Conservation (phyloP, 176 grass and related monocot genomes). For the Avena atlantica region DNA sequence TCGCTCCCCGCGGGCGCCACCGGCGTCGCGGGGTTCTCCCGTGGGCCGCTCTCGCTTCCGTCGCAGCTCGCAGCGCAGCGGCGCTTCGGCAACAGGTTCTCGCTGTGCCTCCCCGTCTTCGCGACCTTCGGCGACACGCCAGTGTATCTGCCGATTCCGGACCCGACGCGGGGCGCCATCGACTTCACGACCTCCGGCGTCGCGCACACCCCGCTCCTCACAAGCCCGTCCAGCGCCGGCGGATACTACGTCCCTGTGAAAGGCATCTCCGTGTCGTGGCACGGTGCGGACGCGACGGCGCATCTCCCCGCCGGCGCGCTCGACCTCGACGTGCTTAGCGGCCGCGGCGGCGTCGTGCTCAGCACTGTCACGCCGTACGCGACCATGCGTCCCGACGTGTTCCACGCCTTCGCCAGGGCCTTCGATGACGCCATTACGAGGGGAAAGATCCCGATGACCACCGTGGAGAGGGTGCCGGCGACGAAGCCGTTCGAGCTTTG, state of each 20-base stretch:
- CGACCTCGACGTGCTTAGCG: conserved; percentile 10
- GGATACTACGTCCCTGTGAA: conserved; percentile 54
- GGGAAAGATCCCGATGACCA: background rate
- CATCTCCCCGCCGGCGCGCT: conserved; percentile 8
- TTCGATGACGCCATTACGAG: conserved; percentile 37
- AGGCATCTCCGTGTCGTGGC: conserved; percentile 7
- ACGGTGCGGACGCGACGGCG: background rate
- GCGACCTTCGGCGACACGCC: conserved; percentile 51
- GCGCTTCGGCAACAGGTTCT: conserved; percentile 46
- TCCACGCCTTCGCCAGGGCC: conserved; percentile 37
- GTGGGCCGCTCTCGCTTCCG: conserved; percentile 33
- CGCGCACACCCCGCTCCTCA: conserved; percentile 54
- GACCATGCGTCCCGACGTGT: conserved; percentile 51
- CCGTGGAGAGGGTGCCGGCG: conserved; percentile 8
- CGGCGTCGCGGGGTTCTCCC: conserved; percentile 58
- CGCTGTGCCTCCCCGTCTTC: conserved; percentile 55
- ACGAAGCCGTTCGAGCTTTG: conserved; percentile 63
- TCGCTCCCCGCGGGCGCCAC: conserved; percentile 35
- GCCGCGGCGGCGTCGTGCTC: conserved; percentile 58
- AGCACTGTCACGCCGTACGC: conserved; percentile 54
- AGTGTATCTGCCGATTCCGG: conserved; percentile 21
- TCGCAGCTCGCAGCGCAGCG: conserved; percentile 51
- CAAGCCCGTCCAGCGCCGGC: conserved; percentile 34
- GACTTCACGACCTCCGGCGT: conserved; percentile 21
- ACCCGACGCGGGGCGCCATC: background rate